phyloP scores from a whole-genome alignment of 331 rosid species.

The Cydonia oblonga region DNA sequence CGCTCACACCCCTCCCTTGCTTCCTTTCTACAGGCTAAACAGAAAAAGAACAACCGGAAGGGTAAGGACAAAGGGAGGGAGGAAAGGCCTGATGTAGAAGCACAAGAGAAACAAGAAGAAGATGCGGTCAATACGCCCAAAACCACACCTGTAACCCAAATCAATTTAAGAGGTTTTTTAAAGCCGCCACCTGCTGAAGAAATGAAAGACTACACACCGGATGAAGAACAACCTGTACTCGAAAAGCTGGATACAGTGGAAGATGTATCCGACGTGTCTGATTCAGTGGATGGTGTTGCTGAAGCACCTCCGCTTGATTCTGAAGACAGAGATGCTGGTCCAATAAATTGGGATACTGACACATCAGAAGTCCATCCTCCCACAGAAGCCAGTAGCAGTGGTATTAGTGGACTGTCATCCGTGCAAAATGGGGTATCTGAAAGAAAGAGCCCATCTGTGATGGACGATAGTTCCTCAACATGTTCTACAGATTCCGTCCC shows the following conservation, averaged over 20 bases:
- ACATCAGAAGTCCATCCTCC: slow-evolving; percentile 82
- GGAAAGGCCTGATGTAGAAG: slow-evolving; percentile 36
- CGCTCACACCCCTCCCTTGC: slow-evolving; percentile 9
- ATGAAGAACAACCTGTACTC: slow-evolving; percentile 36
- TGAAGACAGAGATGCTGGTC: slow-evolving; percentile 85
- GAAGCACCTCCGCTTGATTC: slow-evolving; percentile 67
- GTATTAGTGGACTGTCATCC: slow-evolving; percentile 41
- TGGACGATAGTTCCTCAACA: slow-evolving; percentile 98
- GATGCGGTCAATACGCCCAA: too few relatives aligned
- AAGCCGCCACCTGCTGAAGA: slow-evolving; percentile 20
- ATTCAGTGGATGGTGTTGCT: slow-evolving; percentile 64
- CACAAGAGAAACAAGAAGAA: slow-evolving; percentile 29
- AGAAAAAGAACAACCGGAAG: slow-evolving; percentile 75
- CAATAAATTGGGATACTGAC: slow-evolving; percentile 89
- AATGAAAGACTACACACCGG: slow-evolving; percentile 40
- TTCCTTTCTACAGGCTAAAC: slow-evolving; percentile 61
- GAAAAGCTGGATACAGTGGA: slow-evolving; percentile 60
- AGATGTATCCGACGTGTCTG: slow-evolving; percentile 73
- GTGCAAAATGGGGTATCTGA: slow-evolving; percentile 54
- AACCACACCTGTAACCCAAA: too few relatives aligned
- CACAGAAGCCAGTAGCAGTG: slow-evolving; percentile 50
- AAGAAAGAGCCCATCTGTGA: slow-evolving; percentile 41
- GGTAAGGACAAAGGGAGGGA: slow-evolving; percentile 82
- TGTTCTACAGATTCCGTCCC: slow-evolving; percentile 92
- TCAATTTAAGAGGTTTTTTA: too few relatives aligned